Percentiles rank a stretch among this genome's conserved stretches.
phyloP scores from a whole-genome alignment of 2,329 filamentous ascomycete genomes.

The Trichoderma gracile region DNA sequence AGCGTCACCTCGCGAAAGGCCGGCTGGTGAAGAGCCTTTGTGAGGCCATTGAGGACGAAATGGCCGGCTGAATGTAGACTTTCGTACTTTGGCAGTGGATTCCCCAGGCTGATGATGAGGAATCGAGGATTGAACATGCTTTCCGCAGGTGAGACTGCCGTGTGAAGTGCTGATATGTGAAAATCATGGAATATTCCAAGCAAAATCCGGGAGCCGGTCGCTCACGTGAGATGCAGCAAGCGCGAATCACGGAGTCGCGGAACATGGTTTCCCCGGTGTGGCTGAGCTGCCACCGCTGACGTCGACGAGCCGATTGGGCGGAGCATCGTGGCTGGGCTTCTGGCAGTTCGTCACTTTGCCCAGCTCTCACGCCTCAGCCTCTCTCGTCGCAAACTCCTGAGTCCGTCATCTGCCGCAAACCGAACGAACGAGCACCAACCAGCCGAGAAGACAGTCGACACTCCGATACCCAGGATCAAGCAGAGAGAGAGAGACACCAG shows the following conservation, averaged over 20 bases:
- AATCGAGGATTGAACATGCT: slow-evolving; percentile 53
- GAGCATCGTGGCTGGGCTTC: slow-evolving; percentile 38
- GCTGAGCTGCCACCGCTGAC: slow-evolving; percentile 30
- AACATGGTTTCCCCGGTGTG: slow-evolving; percentile 22
- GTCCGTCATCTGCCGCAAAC: slow-evolving; percentile 31
- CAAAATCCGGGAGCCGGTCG: slow-evolving; percentile 27
- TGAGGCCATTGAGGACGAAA: slow-evolving; percentile 66
- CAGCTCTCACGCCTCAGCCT: slow-evolving; percentile 20
- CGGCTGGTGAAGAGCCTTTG: slow-evolving; percentile 48
- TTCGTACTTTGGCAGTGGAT: slow-evolving; percentile 71
- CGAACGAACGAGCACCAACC: slow-evolving; percentile 26
- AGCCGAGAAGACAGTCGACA: not conserved
- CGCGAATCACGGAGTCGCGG: not conserved
- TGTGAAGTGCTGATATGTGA: too few species aligned
- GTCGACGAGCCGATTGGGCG: slow-evolving; percentile 36
- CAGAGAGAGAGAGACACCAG: not conserved
- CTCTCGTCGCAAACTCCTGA: slow-evolving; percentile 30
- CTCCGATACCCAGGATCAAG: not conserved
- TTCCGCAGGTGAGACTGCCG: slow-evolving; percentile 27
- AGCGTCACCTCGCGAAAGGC: slow-evolving; percentile 48
- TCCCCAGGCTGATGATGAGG: slow-evolving; percentile 85
- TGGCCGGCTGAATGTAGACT: slow-evolving; percentile 90
- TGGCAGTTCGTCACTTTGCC: slow-evolving; percentile 27
- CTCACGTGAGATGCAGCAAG: slow-evolving; percentile 34
- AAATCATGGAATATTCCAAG: not conserved